phyloP scores from a whole-genome alignment of 805 yeast species.

The Starmerella geochares region DNA sequence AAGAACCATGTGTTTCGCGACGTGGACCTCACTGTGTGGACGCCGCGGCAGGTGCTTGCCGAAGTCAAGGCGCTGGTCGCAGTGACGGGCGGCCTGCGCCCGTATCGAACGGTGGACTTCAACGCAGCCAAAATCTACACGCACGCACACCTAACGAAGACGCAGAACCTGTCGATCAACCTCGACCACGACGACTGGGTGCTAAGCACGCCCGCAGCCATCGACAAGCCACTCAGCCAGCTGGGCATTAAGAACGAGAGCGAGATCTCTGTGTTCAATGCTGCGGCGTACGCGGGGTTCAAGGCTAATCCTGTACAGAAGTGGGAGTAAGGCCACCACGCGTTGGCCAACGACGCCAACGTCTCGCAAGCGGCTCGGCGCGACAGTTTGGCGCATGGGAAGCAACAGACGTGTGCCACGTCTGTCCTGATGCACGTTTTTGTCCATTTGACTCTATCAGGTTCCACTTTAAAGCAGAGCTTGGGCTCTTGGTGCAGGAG shows the following conservation, averaged over 20 bases:
- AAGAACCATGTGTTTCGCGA: slow-evolving; percentile 60
- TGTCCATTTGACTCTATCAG: no score
- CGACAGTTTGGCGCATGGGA: no score
- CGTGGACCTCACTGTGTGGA: slow-evolving; percentile 59
- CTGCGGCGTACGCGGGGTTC: slow-evolving; percentile 52
- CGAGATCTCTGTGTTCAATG: slow-evolving; percentile 73
- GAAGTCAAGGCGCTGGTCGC: slow-evolving; percentile 39
- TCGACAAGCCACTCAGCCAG: slow-evolving; percentile 37
- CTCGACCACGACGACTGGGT: slow-evolving; percentile 78
- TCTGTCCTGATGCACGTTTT: no score
- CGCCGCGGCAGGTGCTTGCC: slow-evolving; percentile 54
- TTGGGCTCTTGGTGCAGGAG: no score
- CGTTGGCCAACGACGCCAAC: no score
- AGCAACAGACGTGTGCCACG: no score
- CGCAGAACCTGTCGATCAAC: slow-evolving; percentile 84
- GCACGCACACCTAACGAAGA: slow-evolving; percentile 89
- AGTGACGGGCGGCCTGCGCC: slow-evolving; percentile 61
- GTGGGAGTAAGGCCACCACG: slow-evolving; percentile 46
- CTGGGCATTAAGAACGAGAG: slow-evolving; percentile 69
- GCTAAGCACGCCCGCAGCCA: slow-evolving; percentile 32
- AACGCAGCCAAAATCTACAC: slow-evolving; percentile 80
- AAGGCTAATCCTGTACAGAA: slow-evolving; percentile 80
- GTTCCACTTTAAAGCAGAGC: no score
- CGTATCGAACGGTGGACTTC: slow-evolving; percentile 58
- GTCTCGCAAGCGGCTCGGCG: no score